A percentile compares a stretch with the other conserved stretches of the same genome.
Evolutionary conservation across 2,329 filamentous ascomycete species (phyloP).

Genomic region (Talaromyces sp.): DNA sequence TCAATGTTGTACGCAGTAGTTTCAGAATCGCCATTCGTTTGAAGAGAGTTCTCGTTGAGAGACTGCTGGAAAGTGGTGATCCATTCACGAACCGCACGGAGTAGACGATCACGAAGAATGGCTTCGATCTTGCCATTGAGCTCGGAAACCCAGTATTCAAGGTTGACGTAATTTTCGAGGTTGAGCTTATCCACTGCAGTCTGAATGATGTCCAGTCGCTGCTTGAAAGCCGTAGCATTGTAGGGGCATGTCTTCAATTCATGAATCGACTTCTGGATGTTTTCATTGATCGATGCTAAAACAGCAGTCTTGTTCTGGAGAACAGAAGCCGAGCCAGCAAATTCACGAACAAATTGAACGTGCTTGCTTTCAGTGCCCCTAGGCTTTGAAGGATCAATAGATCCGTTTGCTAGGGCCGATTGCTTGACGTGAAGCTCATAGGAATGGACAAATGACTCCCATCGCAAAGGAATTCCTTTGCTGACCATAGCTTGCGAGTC

Average conservation of each 20-base stretch:
- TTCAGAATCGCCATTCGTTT: constrained; percentile 32
- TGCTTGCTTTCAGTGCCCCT: constrained; percentile 82
- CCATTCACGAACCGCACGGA: constrained; percentile 82
- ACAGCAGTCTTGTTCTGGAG: constrained; percentile 85
- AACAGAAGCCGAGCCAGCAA: constrained; percentile 81
- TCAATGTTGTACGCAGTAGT: constrained; percentile 39
- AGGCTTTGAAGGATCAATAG: constrained; percentile 59
- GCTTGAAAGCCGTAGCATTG: constrained; percentile 74
- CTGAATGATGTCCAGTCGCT: constrained; percentile 82
- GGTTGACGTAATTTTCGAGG: constrained; percentile 91
- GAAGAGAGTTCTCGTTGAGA: constrained; percentile 29
- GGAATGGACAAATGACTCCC: constrained; percentile 97
- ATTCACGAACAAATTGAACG: constrained; percentile 93
- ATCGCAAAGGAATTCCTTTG: constrained; percentile 87
- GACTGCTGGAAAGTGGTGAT: constrained; percentile 76
- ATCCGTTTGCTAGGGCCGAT: constrained; percentile 60
- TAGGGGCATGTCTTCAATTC: constrained; percentile 87
- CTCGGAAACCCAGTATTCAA: constrained; percentile 83
- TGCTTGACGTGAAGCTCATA: constrained; percentile 85
- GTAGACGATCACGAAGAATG: constrained; percentile 79
- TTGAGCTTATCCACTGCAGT: constrained; percentile 94
- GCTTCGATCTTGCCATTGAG: constrained; percentile 84
- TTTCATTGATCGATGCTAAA: constrained; percentile 77
- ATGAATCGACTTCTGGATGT: constrained; percentile 75
- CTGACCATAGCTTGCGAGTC: constrained; percentile 81